Evolutionary conservation across 2,329 filamentous ascomycete genomes (phyloP), one percentile per base, ranked within the genome.

Genomic region (Eurotiales sp.): DNA sequence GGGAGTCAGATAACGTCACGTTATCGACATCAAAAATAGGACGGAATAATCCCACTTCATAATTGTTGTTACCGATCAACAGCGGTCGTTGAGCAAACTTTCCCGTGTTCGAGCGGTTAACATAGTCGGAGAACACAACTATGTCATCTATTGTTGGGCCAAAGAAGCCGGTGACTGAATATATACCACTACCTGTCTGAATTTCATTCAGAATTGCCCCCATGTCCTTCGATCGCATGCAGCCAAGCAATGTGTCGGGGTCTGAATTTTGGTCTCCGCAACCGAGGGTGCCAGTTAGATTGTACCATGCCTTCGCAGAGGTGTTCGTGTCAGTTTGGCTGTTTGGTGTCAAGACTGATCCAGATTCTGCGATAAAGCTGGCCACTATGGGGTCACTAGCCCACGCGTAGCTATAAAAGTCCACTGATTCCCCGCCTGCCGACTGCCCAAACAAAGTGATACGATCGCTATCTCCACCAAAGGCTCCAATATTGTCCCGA

Each of bases 401-500:
- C 48, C 48, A 51, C 12, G 48, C 48, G 14, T 39, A 51, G 15
- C 30, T 39, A n/a, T 51, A 51, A 17, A n/a, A 51, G 41, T 51
- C 86, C 0, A 86, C 89, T 55, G 90, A 88, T 14, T 82, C 72
- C 11, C 50, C 50, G 0, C 85, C 85, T 0, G 86, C 85, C 1
- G 80, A 84, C 63, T 91, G 84, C 22, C 88, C 88, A 84, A 85
- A 90, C 53, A 92, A 85, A 0, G 87, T 91, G 5, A 91, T 86
- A 64, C 86, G 87, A 15, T 76, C 73, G 0, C 87, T 84, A 63
- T 92, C 87, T n/a, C 89, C 89, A 7, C 89, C 89, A 62, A 93
- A 95, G 0, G 81, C 77, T 1, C 73, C 82, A 49, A 92, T 89
- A 58, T 91, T 89, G 59, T 89, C 86, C 6, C 85, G 82, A 0